Percentiles rank a stretch among this genome's conserved stretches.
Conservation (phyloP, 176 grass and related monocot genomes). For the Aegilops bicornis region DNA sequence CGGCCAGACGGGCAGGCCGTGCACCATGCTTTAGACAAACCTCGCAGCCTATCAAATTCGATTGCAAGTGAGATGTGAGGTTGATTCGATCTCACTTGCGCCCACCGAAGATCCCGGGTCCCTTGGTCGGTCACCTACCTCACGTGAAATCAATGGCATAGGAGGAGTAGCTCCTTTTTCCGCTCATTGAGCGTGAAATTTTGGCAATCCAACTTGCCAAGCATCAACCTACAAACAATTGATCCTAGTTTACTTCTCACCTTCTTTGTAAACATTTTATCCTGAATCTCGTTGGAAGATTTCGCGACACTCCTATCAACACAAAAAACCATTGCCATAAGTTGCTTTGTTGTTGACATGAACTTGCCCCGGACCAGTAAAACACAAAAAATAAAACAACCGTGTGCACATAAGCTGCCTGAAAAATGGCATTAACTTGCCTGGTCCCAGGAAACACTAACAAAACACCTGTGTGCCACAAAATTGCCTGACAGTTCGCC, state of each 20-base stretch:
- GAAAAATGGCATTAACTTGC: too few relatives aligned
- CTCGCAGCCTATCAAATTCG: constrained; percentile 24
- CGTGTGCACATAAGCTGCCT: too few relatives aligned
- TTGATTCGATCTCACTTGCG: constrained; percentile 37
- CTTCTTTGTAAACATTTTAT: not conserved
- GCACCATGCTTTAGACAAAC: constrained; percentile 28
- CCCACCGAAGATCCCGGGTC: not conserved
- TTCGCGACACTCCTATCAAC: too few relatives aligned
- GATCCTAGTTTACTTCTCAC: not conserved
- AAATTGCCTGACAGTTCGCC: too few relatives aligned
- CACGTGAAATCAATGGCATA: constrained; percentile 1
- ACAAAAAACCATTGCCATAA: too few relatives aligned
- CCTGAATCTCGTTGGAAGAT: too few relatives aligned
- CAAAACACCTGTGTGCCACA: too few relatives aligned
- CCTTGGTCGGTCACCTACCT: constrained; percentile 50
- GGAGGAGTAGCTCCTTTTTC: not conserved
- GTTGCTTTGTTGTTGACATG: too few relatives aligned
- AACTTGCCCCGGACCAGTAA: too few relatives aligned
- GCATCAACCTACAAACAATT: not conserved
- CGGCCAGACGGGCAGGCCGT: not conserved
- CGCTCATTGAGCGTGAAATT: not conserved
- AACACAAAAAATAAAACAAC: too few relatives aligned
- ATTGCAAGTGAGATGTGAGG: not conserved
- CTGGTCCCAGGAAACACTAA: too few relatives aligned
- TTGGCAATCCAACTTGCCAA: not conserved